A percentile compares a stretch with the other conserved stretches of the same genome.
These are phyloP conservation scores for Aspergillus alliaceus DNA, from an alignment of 2,329 filamentous ascomycete species.

Conservation along the genomic window DNA sequence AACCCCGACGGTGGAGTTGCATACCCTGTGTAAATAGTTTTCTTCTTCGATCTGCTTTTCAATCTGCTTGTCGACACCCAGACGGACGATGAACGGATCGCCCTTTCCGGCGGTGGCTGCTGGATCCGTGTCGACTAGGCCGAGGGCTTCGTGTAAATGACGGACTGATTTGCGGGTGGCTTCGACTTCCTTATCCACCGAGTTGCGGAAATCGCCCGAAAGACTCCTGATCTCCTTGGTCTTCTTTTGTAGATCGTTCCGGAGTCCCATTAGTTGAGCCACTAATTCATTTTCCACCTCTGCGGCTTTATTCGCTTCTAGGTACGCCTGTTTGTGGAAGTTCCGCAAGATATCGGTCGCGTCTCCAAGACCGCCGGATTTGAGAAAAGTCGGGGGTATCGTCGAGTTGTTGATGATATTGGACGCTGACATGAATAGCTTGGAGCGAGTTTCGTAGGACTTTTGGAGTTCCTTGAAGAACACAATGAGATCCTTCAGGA, in stretches of 20 bases:
- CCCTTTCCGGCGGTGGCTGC: constrained; percentile 76
- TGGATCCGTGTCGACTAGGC: constrained; percentile 75
- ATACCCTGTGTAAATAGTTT: constrained; percentile 89
- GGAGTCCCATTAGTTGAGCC: constrained; percentile 76
- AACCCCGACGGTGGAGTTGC: constrained; percentile 26
- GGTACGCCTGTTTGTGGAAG: constrained; percentile 77
- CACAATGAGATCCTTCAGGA: constrained; percentile 88
- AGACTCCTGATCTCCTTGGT: constrained; percentile 97
- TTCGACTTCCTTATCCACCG: constrained; percentile 93
- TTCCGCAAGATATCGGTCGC: constrained; percentile 76
- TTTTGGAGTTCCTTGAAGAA: constrained; percentile 92
- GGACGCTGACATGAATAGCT: constrained; percentile 77
- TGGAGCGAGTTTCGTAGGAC: constrained; percentile 83
- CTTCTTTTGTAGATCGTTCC: constrained; percentile 89
- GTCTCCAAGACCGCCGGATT: constrained; percentile 81
- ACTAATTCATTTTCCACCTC: constrained; percentile 94
- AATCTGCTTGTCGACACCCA: constrained; percentile 84
- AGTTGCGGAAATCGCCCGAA: constrained; percentile 94
- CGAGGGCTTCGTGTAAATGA: constrained; percentile 76
- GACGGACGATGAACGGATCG: constrained; percentile 83
- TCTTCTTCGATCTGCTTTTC: constrained; percentile 95
- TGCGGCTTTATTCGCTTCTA: constrained; percentile 81
- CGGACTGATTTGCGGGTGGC: constrained; percentile 75
- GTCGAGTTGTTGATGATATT: constrained; percentile 80
- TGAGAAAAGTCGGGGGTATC: constrained; percentile 73